Percentiles rank a stretch among this genome's conserved stretches.
Evolutionary conservation across 2,329 filamentous ascomycete genomes (phyloP).

Genomic region (Tolypocladium album): DNA sequence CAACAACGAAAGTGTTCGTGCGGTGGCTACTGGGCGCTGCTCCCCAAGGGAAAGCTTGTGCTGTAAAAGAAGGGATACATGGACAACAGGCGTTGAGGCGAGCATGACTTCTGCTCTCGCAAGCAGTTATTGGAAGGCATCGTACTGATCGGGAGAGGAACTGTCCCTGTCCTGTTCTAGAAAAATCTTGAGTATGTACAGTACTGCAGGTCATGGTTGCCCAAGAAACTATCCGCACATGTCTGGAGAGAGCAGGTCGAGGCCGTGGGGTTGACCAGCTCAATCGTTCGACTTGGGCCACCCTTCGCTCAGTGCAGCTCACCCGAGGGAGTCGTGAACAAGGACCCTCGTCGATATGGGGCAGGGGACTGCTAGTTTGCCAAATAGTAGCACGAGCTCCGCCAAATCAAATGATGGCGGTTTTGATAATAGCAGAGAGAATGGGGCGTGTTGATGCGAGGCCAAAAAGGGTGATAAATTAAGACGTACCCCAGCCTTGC

Average conservation of each 20-base stretch:
- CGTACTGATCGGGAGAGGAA: background rate
- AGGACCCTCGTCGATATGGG: background rate
- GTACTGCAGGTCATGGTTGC: background rate
- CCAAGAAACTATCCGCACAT: background rate
- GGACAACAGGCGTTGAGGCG: background rate
- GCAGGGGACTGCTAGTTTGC: background rate
- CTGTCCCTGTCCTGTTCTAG: background rate
- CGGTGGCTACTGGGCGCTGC: conserved; percentile 39
- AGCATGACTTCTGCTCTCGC: background rate
- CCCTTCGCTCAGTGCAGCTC: background rate
- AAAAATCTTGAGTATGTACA: background rate
- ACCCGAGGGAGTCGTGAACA: too few species aligned
- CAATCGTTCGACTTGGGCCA: background rate
- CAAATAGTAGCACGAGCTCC: background rate
- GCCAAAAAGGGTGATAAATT: background rate
- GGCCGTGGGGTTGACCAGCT: background rate
- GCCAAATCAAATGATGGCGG: background rate
- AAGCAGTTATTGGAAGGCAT: background rate
- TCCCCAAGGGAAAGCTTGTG: conserved; percentile 21
- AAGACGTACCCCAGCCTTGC: background rate
- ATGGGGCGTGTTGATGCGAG: background rate
- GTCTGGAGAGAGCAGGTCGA: background rate
- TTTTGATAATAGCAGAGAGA: background rate
- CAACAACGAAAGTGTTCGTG: conserved; percentile 47
- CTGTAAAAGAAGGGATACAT: conserved; percentile 3